These are phyloP conservation scores for Kodamaea ohmeri DNA, from an alignment of 1,139 yeast genomes.

Conservation along the genomic window DNA sequence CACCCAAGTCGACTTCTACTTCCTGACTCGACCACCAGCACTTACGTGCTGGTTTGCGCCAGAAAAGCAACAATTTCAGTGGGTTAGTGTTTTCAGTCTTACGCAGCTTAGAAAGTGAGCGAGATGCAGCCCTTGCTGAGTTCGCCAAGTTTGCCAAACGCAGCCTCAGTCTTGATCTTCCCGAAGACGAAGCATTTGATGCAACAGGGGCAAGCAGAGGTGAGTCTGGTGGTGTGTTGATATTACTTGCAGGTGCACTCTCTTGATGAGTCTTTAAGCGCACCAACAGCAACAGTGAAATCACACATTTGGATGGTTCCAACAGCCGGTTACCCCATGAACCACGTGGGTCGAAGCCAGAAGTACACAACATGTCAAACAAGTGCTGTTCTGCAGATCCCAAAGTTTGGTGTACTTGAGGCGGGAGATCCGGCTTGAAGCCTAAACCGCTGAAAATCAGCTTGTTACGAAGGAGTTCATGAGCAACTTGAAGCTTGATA, in stretches of 20 bases:
- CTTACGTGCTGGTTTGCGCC: slow-evolving; percentile 98
- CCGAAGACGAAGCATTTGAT: slow-evolving; percentile 39
- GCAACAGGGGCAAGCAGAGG: slow-evolving; percentile 37
- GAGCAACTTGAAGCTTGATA: slow-evolving; percentile 66
- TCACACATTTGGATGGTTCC: slow-evolving; percentile 83
- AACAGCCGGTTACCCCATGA: slow-evolving; percentile 85
- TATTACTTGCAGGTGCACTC: slow-evolving; percentile 10
- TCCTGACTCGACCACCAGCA: slow-evolving; percentile 96
- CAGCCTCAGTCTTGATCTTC: slow-evolving; percentile 44
- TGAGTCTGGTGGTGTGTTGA: slow-evolving; percentile 46
- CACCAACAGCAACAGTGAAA: slow-evolving; percentile 80
- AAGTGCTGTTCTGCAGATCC: slow-evolving; percentile 96
- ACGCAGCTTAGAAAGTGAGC: slow-evolving; percentile 50
- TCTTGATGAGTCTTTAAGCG: slow-evolving; percentile 41
- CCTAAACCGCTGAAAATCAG: slow-evolving; percentile 76
- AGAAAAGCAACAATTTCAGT: slow-evolving; percentile 81
- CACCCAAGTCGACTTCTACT: slow-evolving; percentile 49
- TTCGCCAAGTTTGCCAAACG: slow-evolving; percentile 40
- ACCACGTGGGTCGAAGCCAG: slow-evolving; percentile 72
- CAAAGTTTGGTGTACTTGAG: slow-evolving; percentile 42
- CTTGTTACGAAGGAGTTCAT: slow-evolving; percentile 48
- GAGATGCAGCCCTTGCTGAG: slow-evolving; percentile 49
- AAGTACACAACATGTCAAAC: slow-evolving; percentile 89
- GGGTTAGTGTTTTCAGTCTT: slow-evolving; percentile 34
- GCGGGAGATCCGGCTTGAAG: slow-evolving; percentile 30